phyloP scores from a whole-genome alignment of 2,329 filamentous ascomycete genomes.

The Curvularia hawaiiensis region DNA sequence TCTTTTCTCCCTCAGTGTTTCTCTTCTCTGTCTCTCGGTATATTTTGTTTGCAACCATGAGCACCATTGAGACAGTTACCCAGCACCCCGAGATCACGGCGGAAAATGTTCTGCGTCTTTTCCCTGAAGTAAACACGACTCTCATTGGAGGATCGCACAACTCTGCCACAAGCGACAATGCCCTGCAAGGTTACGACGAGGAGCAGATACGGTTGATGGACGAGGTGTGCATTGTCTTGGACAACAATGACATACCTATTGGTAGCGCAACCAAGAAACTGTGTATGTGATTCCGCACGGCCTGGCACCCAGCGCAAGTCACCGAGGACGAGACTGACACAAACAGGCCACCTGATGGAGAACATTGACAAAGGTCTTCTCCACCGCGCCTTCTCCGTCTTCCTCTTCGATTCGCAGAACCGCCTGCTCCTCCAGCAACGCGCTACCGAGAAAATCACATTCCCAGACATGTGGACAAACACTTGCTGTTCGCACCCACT shows the following conservation, averaged over 20 bases:
- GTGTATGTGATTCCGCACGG: constrained; percentile 63
- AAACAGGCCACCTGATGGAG: constrained; percentile 90
- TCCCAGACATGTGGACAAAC: constrained; percentile 99
- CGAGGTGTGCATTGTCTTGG: constrained; percentile 95
- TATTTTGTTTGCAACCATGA: constrained; percentile 34
- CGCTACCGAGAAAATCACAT: constrained; percentile 96
- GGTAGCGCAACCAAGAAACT: constrained; percentile 98
- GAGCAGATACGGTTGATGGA: constrained; percentile 99
- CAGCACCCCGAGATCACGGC: constrained; percentile 73
- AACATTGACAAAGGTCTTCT: constrained; percentile 97
- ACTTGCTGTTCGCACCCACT: constrained; percentile 98
- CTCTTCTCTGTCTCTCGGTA: too few relatives aligned
- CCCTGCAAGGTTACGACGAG: constrained; percentile 89
- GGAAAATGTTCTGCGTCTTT: constrained; percentile 83
- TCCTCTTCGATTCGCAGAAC: constrained; percentile 95
- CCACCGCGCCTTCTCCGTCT: constrained; percentile 96
- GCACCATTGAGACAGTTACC: constrained; percentile 38
- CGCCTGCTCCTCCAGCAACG: constrained; percentile 94
- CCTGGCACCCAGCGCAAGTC: neutral
- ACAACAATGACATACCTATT: constrained; percentile 90
- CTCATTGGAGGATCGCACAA: constrained; percentile 67
- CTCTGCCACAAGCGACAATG: constrained; percentile 61
- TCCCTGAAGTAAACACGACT: constrained; percentile 77
- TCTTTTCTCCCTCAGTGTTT: neutral
- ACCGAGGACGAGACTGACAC: constrained; percentile 17